Evolutionary conservation across 2,329 filamentous ascomycete genomes (phyloP).

Genomic region (Botrytis sinoallii): DNA sequence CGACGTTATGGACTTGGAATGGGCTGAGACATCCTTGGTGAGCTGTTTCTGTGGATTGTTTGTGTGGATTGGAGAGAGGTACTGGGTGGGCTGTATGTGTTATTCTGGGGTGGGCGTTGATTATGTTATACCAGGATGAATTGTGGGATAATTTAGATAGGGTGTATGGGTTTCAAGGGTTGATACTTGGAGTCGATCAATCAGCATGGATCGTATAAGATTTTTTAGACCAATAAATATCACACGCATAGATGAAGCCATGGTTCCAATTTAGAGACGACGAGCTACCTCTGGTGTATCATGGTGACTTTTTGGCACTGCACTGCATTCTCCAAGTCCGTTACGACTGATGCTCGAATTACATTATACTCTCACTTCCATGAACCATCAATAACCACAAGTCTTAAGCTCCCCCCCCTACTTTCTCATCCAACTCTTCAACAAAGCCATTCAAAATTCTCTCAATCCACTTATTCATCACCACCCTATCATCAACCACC

Average conservation of each 20-base stretch:
- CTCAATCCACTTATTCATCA: not conserved
- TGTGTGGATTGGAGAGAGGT: not conserved
- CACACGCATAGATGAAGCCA: not conserved
- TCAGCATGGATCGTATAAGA: not conserved
- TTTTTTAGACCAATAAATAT: not conserved
- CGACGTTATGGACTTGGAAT: conserved; percentile 10
- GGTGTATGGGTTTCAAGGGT: fast-evolving
- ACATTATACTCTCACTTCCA: not conserved
- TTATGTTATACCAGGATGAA: not conserved
- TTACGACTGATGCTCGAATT: not conserved
- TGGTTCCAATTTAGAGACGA: not conserved
- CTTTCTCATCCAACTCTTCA: not conserved
- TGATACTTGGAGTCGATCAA: not conserved
- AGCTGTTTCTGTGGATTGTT: not conserved
- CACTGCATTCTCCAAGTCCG: not conserved
- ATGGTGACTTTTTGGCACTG: not conserved
- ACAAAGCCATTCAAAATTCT: not conserved
- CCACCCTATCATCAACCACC: not conserved
- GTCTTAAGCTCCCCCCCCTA: fast-evolving
- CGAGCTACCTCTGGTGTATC: not conserved
- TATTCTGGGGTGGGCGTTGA: not conserved
- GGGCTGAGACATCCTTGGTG: conserved; percentile 7
- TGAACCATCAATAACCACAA: not conserved
- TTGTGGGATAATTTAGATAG: not conserved
- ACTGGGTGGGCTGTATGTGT: not conserved